phyloP scores from a whole-genome alignment of 352 stramenopile species.

The Phytopythium litorale region DNA sequence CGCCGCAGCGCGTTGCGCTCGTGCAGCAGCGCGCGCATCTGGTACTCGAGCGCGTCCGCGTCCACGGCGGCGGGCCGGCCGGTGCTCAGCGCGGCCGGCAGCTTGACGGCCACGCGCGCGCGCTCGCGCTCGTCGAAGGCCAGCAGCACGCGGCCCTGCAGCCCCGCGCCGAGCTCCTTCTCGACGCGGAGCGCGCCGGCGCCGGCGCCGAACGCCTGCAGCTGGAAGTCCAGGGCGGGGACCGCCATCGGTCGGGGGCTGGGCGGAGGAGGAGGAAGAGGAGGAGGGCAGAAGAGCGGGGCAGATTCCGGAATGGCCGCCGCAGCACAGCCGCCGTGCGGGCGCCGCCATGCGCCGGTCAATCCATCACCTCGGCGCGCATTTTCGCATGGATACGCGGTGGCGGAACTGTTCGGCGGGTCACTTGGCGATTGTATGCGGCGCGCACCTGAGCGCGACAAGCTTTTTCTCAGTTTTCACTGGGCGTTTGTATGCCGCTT shows the following conservation, averaged over 20 bases:
- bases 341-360: not conserved
- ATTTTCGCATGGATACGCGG: constrained; percentile 2
- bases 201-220: constrained; percentile 8
- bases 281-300: not conserved
- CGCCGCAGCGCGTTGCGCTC: constrained; percentile 55
- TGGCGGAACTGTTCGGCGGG: not conserved
- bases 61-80: constrained; percentile 14
- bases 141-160: constrained; percentile 63
- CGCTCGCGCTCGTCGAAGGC: constrained; percentile 44
- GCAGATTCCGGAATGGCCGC: constrained; percentile 3
- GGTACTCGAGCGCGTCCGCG: constrained; percentile 41
- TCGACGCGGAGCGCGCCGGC: constrained; percentile 43
- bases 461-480: constrained; percentile 5
- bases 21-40: constrained; percentile 58
- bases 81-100: constrained; percentile 43
- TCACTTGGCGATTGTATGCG: not conserved
- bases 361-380: not conserved
- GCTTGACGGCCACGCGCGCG: constrained; percentile 66
- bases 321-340: too few relatives aligned
- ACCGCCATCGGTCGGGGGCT: not conserved
- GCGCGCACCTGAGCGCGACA: constrained; percentile 4
- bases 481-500: not conserved
- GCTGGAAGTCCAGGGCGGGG: not conserved
- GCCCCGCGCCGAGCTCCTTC: constrained; percentile 54
- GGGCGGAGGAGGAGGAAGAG: not conserved